These are phyloP conservation scores for Euphrasia confusa DNA, from an alignment of 257 asterid species.

Conservation along the genomic window DNA sequence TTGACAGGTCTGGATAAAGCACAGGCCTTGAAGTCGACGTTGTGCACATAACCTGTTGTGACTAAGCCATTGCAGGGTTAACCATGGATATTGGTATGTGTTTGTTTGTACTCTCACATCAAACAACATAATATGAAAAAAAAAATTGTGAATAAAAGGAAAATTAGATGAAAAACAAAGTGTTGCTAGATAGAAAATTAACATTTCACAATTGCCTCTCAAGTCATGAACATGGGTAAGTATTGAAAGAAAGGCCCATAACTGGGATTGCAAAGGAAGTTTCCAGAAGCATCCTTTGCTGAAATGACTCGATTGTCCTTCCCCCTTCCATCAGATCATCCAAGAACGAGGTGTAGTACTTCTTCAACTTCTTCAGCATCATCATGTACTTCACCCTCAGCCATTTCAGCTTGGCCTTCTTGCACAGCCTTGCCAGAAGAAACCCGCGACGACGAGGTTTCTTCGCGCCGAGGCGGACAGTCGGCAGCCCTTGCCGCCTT, in stretches of 20 bases:
- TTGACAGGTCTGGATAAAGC: too few species aligned
- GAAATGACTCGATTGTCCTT: slow-evolving; percentile 44
- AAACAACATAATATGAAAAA: too few species aligned
- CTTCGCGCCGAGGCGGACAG: slow-evolving; percentile 53
- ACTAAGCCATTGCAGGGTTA: too few species aligned
- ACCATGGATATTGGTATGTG: too few species aligned
- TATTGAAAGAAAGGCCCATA: slow-evolving; percentile 51
- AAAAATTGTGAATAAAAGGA: not conserved
- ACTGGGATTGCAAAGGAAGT: slow-evolving; percentile 72
- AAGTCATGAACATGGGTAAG: not conserved
- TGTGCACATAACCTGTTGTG: too few species aligned
- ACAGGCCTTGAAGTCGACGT: too few species aligned
- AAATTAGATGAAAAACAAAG: not conserved
- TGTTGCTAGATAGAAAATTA: not conserved
- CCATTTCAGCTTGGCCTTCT: slow-evolving; percentile 26
- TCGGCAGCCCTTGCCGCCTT: slow-evolving; percentile 38
- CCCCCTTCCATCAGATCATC: slow-evolving; percentile 46
- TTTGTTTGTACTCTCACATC: too few species aligned
- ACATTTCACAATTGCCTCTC: slow-evolving; percentile 7
- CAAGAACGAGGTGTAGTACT: slow-evolving; percentile 31
- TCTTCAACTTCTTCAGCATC: slow-evolving; percentile 48
- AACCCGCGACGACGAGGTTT: slow-evolving; percentile 47
- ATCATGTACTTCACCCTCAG: slow-evolving; percentile 34
- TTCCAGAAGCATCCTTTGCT: slow-evolving; percentile 55
- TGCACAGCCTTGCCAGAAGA: slow-evolving; percentile 37